phyloP scores from a whole-genome alignment of 371 early-diverging fungal species.

The Mortierella sp. region DNA sequence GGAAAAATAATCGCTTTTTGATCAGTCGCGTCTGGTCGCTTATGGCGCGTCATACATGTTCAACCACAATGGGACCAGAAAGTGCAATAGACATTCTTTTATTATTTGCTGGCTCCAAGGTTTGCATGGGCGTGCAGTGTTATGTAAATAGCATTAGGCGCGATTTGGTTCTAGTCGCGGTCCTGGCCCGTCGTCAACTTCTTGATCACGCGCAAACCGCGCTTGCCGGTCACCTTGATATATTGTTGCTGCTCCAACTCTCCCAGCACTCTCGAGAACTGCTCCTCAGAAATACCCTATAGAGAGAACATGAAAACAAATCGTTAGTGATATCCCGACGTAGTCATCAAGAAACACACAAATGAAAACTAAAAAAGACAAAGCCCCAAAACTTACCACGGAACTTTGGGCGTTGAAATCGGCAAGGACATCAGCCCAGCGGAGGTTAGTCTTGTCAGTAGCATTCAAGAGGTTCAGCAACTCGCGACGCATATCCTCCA shows the following conservation, averaged over 20 bases:
- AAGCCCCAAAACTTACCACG: constrained; percentile 59
- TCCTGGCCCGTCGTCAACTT: constrained; percentile 44
- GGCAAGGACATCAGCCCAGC: constrained; percentile 58
- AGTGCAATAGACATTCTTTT: no score
- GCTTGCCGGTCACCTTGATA: constrained; percentile 51
- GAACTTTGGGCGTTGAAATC: constrained; percentile 67
- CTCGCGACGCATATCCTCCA: constrained; percentile 65
- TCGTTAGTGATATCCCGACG: background rate
- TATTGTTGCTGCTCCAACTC: constrained; percentile 57
- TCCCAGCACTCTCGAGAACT: constrained; percentile 45
- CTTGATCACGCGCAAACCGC: constrained; percentile 50
- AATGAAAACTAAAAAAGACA: background rate
- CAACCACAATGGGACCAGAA: no score
- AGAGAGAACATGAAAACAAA: background rate
- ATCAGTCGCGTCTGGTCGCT: no score
- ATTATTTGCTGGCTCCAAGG: no score
- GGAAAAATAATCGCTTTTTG: no score
- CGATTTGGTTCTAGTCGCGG: constrained; percentile 19
- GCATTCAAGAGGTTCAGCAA: constrained; percentile 59
- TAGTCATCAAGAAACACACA: background rate
- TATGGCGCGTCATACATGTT: no score
- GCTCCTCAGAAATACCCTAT: constrained; percentile 45
- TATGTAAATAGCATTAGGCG: background rate
- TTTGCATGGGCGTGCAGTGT: no score
- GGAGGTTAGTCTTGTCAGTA: constrained; percentile 57